A percentile compares a stretch with the other conserved stretches of the same genome.
Evolutionary conservation across 768 basidiomycete species (phyloP).

Genomic region (Agaricus blazei): DNA sequence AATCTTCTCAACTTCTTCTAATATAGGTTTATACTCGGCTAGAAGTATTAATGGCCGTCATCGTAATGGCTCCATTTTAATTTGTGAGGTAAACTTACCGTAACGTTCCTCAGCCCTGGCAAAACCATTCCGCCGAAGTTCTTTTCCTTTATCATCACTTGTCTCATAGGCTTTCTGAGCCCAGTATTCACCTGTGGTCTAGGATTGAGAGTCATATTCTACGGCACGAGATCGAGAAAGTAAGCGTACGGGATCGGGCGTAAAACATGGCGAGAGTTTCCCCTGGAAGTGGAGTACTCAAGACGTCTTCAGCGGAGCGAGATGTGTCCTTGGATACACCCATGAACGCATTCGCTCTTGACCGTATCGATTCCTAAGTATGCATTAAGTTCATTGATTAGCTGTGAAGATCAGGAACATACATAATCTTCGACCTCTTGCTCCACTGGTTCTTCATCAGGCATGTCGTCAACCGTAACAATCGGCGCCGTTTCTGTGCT

Average conservation of each 20-base stretch:
- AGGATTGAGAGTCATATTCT: background rate
- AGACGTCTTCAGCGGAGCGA: conserved; percentile 61
- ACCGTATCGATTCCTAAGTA: conserved; percentile 26
- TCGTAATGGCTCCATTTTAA: background rate
- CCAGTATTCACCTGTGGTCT: conserved; percentile 69
- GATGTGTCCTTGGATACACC: conserved; percentile 56
- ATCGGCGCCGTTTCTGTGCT: background rate
- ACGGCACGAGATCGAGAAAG: background rate
- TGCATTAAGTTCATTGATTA: background rate
- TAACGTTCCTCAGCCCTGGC: conserved; percentile 69
- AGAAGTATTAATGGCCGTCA: conserved; percentile 1
- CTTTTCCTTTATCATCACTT: conserved; percentile 70
- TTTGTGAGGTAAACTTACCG: conserved; percentile 32
- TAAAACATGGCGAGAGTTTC: conserved; percentile 85
- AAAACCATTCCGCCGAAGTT: conserved; percentile 75
- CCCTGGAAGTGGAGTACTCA: conserved; percentile 76
- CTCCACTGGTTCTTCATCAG: background rate
- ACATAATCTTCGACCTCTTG: background rate
- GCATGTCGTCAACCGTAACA: conserved; percentile 7
- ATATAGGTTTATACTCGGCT: conserved; percentile 79
- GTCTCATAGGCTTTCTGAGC: conserved; percentile 58
- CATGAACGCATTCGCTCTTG: conserved; percentile 41
- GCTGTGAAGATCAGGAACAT: background rate
- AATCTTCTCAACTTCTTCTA: conserved; percentile 81
- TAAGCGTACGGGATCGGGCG: conserved; percentile 63